Base-by-base conservation (phyloP, 352 stramenopile genomes). In the Phytophthora pini region DNA sequence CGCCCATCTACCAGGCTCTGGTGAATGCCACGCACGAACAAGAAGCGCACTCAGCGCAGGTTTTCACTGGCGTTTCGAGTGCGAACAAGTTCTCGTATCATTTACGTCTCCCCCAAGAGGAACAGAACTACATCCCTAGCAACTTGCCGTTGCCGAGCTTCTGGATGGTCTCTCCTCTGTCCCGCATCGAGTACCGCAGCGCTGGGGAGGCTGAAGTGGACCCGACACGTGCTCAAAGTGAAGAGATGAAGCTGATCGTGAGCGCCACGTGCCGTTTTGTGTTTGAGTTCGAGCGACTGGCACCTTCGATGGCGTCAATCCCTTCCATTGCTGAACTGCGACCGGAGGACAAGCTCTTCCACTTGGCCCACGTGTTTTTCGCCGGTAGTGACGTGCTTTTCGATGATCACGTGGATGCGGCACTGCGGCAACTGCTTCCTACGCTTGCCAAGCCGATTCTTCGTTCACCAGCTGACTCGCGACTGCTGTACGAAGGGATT, bases 161-260 rank as follows among this genome's bases (percentile, higher is more conserved):
- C 34, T 93, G 84, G 84, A 79, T 92, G 67, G 79, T 87, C 36
- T 86, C 70, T 51, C 84, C 84, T 32, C 75, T 93, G 34, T 93
- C 84, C 9, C 79, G 79, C 9, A 81, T 90, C 34, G 82, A 90
- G 48, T 88, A 87, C 51, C 61, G 59, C 15, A 84, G 43, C 34
- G 61, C 38, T 20, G 65, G 41, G 39, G 40, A 71, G 45, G 49
- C 39, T 5, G 59, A 70, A 56, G 24, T 65, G 50, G 69, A 38
- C 15, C 80, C 80, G 0, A 76, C 80, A 3, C 72, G 70, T 9
- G 77, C 83, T 0, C 72, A 90, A 62, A 84, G 70, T 50, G 74
- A 84, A 8, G 84, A 92, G 60, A 87, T 92, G 73, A 88, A 87
- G 68, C 63, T 92, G 5, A 83, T 92, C 32, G 72, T 92, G 22